A percentile compares a stretch with the other conserved stretches of the same genome.
Conservation (phyloP, 2,329 filamentous ascomycete species). For the Huntiella decipiens region DNA sequence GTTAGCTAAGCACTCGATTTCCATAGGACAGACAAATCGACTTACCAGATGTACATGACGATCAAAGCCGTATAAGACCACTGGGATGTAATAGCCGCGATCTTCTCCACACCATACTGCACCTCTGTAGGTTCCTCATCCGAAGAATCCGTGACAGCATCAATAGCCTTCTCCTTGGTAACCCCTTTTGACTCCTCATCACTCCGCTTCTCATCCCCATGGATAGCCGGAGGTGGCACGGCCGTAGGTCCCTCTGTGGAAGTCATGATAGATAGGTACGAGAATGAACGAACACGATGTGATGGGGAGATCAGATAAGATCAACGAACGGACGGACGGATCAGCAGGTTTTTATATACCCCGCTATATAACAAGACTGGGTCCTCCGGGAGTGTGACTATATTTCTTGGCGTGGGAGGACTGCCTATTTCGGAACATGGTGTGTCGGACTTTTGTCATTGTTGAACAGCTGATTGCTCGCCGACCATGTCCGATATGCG, state of each 20-base stretch:
- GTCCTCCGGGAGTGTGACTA: too few relatives aligned
- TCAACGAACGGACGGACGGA: too few relatives aligned
- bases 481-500: too few relatives aligned
- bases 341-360: too few relatives aligned
- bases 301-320: too few relatives aligned
- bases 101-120: conserved; percentile 27
- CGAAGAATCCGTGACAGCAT: neutral
- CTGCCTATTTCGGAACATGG: too few relatives aligned
- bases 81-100: conserved; percentile 28
- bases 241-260: neutral
- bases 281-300: too few relatives aligned
- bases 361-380: too few relatives aligned
- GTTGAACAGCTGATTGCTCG: too few relatives aligned
- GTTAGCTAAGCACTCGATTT: neutral
- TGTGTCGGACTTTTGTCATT: too few relatives aligned
- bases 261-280: neutral
- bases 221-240: neutral
- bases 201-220: neutral
- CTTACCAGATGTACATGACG: conserved; percentile 26
- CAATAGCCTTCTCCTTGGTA: neutral
- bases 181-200: neutral
- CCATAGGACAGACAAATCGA: conserved; percentile 7
- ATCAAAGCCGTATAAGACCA: conserved; percentile 24
- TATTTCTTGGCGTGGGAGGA: too few relatives aligned
- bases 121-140: conserved; percentile 16